These are phyloP conservation scores for Veloboletus limbatus DNA, from an alignment of 1,284 basidiomycete species.

Conservation along the genomic window DNA sequence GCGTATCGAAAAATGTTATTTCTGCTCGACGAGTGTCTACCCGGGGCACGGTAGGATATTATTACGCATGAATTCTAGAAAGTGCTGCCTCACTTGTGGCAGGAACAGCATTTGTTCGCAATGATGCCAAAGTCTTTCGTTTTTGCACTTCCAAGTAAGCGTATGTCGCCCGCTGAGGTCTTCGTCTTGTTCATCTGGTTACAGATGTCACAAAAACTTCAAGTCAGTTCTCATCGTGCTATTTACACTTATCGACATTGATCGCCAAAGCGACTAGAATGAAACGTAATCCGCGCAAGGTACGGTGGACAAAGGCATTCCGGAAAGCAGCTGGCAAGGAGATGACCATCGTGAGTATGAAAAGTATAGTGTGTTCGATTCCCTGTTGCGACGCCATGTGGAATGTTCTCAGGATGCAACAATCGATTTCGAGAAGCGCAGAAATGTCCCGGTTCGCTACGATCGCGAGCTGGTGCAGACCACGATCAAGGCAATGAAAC, in stretches of 20 bases:
- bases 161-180: conserved; percentile 2
- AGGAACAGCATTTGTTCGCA: conserved; percentile 93
- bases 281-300: conserved; percentile 99
- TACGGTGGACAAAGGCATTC: conserved; percentile 99
- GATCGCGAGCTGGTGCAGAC: conserved; percentile 92
- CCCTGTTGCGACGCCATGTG: background rate
- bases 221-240: conserved; percentile 53
- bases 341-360: conserved; percentile 88
- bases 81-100: conserved; percentile 1
- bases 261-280: conserved; percentile 56
- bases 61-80: background rate
- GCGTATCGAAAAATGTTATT: conserved; percentile 89
- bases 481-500: conserved; percentile 97
- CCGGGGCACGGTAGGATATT: conserved; percentile 78
- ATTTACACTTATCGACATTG: background rate
- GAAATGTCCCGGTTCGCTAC: conserved; percentile 97
- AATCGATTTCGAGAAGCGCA: conserved; percentile 98
- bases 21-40: conserved; percentile 93
- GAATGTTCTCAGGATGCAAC: conserved; percentile 80
- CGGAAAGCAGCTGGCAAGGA: conserved; percentile 98
- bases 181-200: conserved; percentile 8
- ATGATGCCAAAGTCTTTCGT: conserved; percentile 94
- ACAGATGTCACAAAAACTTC: conserved; percentile 96
- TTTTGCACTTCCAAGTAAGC: conserved; percentile 95
- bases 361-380: background rate